Conservation (phyloP, 1,284 basidiomycete species). For the Ustilago hordei region DNA sequence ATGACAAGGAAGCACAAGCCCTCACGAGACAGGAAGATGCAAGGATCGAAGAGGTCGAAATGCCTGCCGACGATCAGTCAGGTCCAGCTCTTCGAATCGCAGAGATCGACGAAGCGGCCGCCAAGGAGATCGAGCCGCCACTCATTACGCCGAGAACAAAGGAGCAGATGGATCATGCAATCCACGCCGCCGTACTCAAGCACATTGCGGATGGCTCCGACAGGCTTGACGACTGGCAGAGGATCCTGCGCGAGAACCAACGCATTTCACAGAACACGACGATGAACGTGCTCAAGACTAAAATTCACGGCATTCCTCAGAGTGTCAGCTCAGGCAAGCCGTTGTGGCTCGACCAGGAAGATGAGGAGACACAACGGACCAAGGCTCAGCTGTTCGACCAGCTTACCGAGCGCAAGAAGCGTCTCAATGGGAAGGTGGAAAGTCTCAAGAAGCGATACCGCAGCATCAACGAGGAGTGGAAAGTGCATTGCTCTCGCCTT, state of each 20-base stretch:
- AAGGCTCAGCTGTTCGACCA: slow-evolving; percentile 41
- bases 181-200: slow-evolving; percentile 14
- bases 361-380: slow-evolving; percentile 27
- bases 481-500: slow-evolving; percentile 58
- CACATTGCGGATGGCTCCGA: slow-evolving; percentile 14
- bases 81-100: slow-evolving; percentile 35
- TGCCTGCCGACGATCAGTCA: slow-evolving; percentile 17
- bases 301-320: slow-evolving; percentile 51
- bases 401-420: slow-evolving; percentile 42
- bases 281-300: slow-evolving; percentile 43
- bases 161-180: slow-evolving; percentile 42
- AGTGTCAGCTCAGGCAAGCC: slow-evolving; percentile 36
- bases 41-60: slow-evolving; percentile 42
- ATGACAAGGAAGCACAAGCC: slow-evolving; percentile 33
- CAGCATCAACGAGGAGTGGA: slow-evolving; percentile 61
- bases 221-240: slow-evolving; percentile 24
- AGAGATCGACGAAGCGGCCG: slow-evolving; percentile 29
- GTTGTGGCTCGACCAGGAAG: slow-evolving; percentile 51
- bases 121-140: slow-evolving; percentile 31
- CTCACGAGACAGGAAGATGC: slow-evolving; percentile 31
- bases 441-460: slow-evolving; percentile 59
- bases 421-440: slow-evolving; percentile 58
- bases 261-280: slow-evolving; percentile 43
- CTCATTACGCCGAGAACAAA: slow-evolving; percentile 48
- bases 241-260: slow-evolving; percentile 46